phyloP scores from a whole-genome alignment of 352 stramenopile species.

The Blastocystis sp. region DNA sequence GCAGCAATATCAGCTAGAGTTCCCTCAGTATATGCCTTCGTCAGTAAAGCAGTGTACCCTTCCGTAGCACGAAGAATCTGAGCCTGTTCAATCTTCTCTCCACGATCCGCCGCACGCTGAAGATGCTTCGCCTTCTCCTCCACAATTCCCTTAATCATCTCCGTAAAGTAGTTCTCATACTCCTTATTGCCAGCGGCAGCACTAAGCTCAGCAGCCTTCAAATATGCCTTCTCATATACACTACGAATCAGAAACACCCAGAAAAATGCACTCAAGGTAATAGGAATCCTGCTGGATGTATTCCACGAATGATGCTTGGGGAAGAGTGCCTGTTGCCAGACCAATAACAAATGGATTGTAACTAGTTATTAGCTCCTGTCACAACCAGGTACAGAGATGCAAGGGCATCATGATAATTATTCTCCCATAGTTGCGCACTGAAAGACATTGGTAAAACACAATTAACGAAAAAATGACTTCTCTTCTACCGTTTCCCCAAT shows the following conservation, averaged over 20 bases:
- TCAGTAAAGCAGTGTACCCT: slow-evolving; percentile 54
- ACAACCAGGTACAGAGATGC: slow-evolving; percentile 46
- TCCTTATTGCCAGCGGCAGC: background rate
- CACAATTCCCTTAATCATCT: slow-evolving; percentile 22
- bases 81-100: slow-evolving; percentile 51
- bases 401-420: slow-evolving; percentile 52
- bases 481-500: background rate
- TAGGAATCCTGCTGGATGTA: slow-evolving; percentile 68
- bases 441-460: slow-evolving; percentile 12
- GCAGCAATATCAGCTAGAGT: slow-evolving; percentile 41
- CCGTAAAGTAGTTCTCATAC: slow-evolving; percentile 58
- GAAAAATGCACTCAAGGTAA: slow-evolving; percentile 1
- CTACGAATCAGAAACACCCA: background rate
- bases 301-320: slow-evolving; percentile 44
- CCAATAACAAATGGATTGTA: slow-evolving; percentile 60
- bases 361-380: slow-evolving; percentile 7
- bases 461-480: slow-evolving; percentile 58
- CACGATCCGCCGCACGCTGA: slow-evolving; percentile 33
- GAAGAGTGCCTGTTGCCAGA: slow-evolving; percentile 45
- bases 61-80: slow-evolving; percentile 59
- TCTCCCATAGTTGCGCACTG: slow-evolving; percentile 44
- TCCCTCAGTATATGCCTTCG: slow-evolving; percentile 60
- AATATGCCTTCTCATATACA: slow-evolving; percentile 67
- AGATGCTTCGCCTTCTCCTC: slow-evolving; percentile 52
- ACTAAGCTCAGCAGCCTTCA: slow-evolving; percentile 30